Evolutionary conservation across 2,329 filamentous ascomycete genomes (phyloP).

Genomic region (Diplocarpon rosae): DNA sequence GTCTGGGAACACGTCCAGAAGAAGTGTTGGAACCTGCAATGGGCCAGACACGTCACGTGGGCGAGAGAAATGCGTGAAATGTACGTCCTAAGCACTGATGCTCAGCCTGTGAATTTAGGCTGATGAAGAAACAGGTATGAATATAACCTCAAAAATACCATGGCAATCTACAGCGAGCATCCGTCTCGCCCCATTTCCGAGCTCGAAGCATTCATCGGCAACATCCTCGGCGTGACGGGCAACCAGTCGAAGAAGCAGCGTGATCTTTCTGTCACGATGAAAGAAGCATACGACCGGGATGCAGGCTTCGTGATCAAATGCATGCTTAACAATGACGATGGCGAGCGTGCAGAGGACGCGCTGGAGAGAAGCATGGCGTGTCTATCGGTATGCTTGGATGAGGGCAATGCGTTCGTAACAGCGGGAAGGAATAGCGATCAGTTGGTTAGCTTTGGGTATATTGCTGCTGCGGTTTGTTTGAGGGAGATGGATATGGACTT

Average conservation of each 20-base stretch:
- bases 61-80: constrained; percentile 32
- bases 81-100: constrained; percentile 29
- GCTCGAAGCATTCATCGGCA: constrained; percentile 45
- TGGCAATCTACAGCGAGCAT: constrained; percentile 34
- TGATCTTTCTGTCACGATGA: constrained; percentile 33
- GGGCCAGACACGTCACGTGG: constrained; percentile 29
- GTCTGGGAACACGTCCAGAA: constrained; percentile 32
- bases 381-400: constrained; percentile 32
- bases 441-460: constrained; percentile 40
- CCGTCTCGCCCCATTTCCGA: constrained; percentile 35
- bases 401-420: constrained; percentile 17
- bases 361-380: constrained; percentile 40
- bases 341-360: constrained; percentile 32
- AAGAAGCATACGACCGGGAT: constrained; percentile 33
- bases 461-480: constrained; percentile 39
- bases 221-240: constrained; percentile 40
- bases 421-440: constrained; percentile 24
- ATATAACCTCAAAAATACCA: constrained; percentile 36
- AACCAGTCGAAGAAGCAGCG: constrained; percentile 29
- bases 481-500: constrained; percentile 32
- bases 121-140: constrained; percentile 35
- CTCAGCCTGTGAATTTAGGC: neutral
- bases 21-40: constrained; percentile 27
- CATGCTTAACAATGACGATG: constrained; percentile 32
- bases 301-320: constrained; percentile 32